Evolutionary conservation across 441 rosid genomes (phyloP).

Genomic region (Corymbia calophylla): DNA sequence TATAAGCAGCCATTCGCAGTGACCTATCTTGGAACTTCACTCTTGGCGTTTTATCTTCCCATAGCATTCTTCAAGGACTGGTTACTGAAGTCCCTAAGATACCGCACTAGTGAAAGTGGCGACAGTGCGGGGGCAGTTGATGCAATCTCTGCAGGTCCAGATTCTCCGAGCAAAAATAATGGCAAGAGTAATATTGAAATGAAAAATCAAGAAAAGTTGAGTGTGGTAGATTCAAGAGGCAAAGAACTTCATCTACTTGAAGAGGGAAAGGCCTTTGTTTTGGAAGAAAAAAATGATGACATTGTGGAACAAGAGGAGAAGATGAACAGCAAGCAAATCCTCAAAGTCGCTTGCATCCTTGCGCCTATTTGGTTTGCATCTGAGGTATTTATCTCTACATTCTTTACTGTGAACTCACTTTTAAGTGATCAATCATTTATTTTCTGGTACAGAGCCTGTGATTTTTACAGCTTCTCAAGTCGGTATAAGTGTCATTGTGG

Average conservation of each 20-base stretch:
- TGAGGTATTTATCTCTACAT: neutral
- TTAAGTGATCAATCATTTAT: neutral
- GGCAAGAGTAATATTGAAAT: neutral
- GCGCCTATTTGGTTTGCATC: constrained; percentile 6
- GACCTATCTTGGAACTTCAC: constrained; percentile 34
- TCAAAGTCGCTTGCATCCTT: neutral
- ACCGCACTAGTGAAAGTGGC: neutral
- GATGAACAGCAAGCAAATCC: neutral
- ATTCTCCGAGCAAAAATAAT: neutral
- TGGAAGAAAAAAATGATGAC: neutral
- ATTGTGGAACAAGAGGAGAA: neutral
- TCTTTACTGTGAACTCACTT: neutral
- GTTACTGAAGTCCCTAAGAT: constrained; percentile 10
- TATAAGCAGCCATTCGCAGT: constrained; percentile 41
- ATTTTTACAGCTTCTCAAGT: neutral
- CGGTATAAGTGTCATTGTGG: neutral
- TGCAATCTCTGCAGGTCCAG: neutral
- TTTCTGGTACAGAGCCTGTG: neutral
- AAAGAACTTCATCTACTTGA: neutral
- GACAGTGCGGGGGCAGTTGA: neutral
- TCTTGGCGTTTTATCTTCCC: constrained; percentile 36
- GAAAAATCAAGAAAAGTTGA: neutral
- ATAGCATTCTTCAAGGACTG: constrained; percentile 32
- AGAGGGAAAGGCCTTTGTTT: constrained; percentile 6
- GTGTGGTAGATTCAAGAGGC: neutral